Conservation (phyloP, 2,329 filamentous ascomycete species). For the Macrophomina tecta region DNA sequence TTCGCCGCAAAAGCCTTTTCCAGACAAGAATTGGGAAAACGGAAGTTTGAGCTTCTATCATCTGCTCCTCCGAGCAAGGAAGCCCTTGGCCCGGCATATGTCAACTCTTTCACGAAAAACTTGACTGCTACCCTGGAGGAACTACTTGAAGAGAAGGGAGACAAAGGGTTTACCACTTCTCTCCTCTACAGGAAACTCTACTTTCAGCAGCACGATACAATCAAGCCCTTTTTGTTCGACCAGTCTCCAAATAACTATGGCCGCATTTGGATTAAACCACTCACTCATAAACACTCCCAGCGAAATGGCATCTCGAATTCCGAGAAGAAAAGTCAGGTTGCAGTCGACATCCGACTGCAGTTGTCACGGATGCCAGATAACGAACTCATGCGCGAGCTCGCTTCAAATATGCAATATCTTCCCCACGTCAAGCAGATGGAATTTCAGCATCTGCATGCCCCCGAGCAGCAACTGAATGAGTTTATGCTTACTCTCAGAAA, state of each 20-base stretch:
- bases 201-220: constrained; percentile 53
- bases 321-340: background rate
- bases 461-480: constrained; percentile 27
- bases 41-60: constrained; percentile 33
- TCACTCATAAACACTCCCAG: background rate
- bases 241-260: constrained; percentile 31
- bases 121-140: constrained; percentile 26
- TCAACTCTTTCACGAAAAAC: constrained; percentile 31
- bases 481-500: constrained; percentile 23
- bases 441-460: constrained; percentile 29
- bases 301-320: background rate
- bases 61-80: constrained; percentile 27
- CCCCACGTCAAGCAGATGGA: constrained; percentile 28
- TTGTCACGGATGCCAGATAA: constrained; percentile 27
- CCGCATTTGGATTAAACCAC: constrained; percentile 30
- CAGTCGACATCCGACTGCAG: constrained; percentile 31
- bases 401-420: constrained; percentile 30
- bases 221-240: constrained; percentile 32
- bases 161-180: constrained; percentile 30
- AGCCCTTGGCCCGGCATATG: constrained; percentile 26
- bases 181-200: constrained; percentile 50
- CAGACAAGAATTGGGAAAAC: constrained; percentile 17
- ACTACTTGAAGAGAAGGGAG: too few species aligned
- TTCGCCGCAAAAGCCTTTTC: constrained; percentile 30
- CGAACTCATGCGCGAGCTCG: constrained; percentile 27